phyloP scores from a whole-genome alignment of 495 filamentous ascomycete genomes.

The Parmelia sp. region DNA sequence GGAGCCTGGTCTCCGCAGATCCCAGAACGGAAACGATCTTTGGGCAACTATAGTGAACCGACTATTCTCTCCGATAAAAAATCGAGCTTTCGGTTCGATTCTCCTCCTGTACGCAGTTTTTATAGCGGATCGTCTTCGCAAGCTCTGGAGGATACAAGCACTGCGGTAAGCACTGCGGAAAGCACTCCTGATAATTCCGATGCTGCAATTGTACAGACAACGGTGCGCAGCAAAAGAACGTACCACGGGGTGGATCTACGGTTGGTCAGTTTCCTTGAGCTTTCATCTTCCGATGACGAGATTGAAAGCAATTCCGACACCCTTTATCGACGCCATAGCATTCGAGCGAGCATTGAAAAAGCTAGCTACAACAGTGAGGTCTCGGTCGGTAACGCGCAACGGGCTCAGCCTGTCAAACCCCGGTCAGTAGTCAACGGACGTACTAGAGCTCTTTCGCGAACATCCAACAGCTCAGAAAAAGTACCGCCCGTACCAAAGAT shows the following conservation, averaged over 20 bases:
- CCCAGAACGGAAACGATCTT: conserved; percentile 16
- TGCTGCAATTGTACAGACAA: conserved; percentile 7
- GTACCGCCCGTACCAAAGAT: conserved; percentile 26
- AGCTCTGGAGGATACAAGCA: background rate
- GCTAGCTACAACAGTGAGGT: conserved; percentile 18
- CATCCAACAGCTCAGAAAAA: conserved; percentile 19
- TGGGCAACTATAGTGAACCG: conserved; percentile 12
- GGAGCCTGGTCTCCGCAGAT: conserved; percentile 3
- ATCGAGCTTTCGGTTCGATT: conserved; percentile 17
- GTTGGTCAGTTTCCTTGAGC: conserved; percentile 20
- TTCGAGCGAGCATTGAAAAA: conserved; percentile 20
- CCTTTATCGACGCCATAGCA: conserved; percentile 16
- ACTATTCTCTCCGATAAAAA: conserved; percentile 14
- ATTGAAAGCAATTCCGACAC: conserved; percentile 5
- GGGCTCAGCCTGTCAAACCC: conserved; percentile 20
- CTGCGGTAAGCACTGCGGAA: background rate
- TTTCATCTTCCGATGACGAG: conserved; percentile 24
- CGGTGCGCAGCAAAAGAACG: conserved; percentile 9
- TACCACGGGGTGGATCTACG: conserved; percentile 15
- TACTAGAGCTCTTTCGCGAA: conserved; percentile 8
- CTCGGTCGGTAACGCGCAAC: conserved; percentile 20
- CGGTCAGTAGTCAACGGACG: conserved; percentile 20
- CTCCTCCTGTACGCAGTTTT: conserved; percentile 6
- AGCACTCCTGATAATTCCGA: background rate
- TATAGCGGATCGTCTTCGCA: background rate